Percentiles rank a stretch among this genome's conserved stretches.
Conservation (phyloP, 352 stramenopile species). For the Halophytophthora batemanensis region DNA sequence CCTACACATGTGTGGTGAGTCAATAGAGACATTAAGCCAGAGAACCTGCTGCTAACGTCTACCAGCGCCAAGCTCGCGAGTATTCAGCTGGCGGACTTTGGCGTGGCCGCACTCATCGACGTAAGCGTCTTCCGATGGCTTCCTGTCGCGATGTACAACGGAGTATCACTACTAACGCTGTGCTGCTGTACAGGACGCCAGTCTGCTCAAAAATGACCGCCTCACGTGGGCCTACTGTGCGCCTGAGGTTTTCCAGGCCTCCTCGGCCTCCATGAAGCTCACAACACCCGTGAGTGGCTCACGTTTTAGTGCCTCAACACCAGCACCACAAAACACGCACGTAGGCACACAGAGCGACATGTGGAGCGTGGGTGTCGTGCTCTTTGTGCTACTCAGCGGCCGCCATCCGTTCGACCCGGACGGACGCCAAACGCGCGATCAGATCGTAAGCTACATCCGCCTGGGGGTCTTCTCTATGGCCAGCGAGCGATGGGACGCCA, state of each 20-base stretch:
- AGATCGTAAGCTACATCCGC: conserved; percentile 66
- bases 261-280: not conserved
- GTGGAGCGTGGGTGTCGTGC: conserved; percentile 87
- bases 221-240: conserved; percentile 66
- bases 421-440: conserved; percentile 61
- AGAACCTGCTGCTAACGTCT: conserved; percentile 83
- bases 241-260: conserved; percentile 53
- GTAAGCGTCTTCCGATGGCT: conserved; percentile 9
- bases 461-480: conserved; percentile 40
- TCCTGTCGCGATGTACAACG: not conserved
- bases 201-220: conserved; percentile 42
- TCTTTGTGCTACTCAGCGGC: conserved; percentile 86
- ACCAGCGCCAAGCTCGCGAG: conserved; percentile 55
- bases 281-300: conserved; percentile 2
- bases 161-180: not conserved
- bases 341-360: conserved; percentile 65
- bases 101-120: conserved; percentile 61
- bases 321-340: conserved; percentile 23
- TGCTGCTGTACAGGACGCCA: conserved; percentile 25
- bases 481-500: conserved; percentile 37
- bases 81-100: conserved; percentile 87
- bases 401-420: conserved; percentile 76
- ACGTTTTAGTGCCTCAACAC: conserved; percentile 12
- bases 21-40: conserved; percentile 74
- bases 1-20: conserved; percentile 11